Evolutionary conservation across 2,329 filamentous ascomycete genomes (phyloP).

Genomic region (Aspergillus sclerotialis): DNA sequence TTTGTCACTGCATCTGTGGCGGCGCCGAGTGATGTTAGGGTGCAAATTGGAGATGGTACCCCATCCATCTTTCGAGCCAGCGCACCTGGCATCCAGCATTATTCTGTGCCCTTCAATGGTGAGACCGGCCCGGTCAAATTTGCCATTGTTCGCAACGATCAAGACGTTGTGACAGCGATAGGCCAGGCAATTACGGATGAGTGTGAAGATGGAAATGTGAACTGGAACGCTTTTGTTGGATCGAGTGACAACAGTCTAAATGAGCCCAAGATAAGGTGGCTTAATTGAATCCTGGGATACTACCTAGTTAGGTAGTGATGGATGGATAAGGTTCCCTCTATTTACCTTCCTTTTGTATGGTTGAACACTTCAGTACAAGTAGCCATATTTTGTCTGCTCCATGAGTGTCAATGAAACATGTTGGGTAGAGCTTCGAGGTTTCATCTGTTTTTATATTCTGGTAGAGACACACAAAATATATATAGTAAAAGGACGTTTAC

Average conservation of each 20-base stretch:
- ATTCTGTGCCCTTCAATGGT: constrained; percentile 24
- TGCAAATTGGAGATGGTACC: constrained; percentile 20
- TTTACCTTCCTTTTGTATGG: no score
- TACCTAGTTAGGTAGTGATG: no score
- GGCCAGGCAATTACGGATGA: constrained; percentile 24
- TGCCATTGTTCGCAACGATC: constrained; percentile 16
- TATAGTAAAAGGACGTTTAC: no score
- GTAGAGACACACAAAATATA: no score
- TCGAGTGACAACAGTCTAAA: constrained; percentile 19
- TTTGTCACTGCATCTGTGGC: constrained; percentile 22
- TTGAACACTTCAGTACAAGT: no score
- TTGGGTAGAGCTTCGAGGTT: no score
- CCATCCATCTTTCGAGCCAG: constrained; percentile 16
- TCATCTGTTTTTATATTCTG: no score
- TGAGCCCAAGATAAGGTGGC: no score
- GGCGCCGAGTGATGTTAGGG: constrained; percentile 18
- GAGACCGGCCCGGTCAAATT: constrained; percentile 22
- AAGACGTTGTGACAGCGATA: constrained; percentile 12
- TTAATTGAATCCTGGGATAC: no score
- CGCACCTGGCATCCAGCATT: constrained; percentile 22
- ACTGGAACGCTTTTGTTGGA: constrained; percentile 33
- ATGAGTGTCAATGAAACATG: no score
- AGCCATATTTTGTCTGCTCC: no score
- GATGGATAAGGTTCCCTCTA: no score
- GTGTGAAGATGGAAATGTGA: constrained; percentile 21